Evolutionary conservation across 2,329 filamentous ascomycete species (phyloP), one percentile per base, ranked within the genome.

Genomic region (Cytospora chrysosperma): DNA sequence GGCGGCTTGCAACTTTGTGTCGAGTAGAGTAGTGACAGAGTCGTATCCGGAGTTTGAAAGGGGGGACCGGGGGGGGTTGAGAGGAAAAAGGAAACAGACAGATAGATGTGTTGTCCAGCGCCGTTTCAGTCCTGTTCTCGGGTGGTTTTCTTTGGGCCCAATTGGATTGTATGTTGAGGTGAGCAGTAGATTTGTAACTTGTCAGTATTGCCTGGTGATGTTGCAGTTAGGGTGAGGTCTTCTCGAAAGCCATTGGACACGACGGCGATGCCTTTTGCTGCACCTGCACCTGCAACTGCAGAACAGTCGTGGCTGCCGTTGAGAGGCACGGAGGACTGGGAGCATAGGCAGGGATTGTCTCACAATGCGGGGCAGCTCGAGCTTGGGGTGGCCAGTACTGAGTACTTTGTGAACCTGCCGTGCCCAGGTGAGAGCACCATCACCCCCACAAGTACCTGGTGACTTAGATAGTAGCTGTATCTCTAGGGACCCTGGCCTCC

Each of bases 301-400:
- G 63, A 63, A 56, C 58, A 64, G 65, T 66, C 65, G 65, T 66
- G 65, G 65, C 65, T 66, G 64, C 61, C 40, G 47, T 64, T 63
- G 34, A 64, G 51, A 65, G 61, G 64, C 55, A 59, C 40, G 55
- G 63, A 28, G 56, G 63, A 15, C 30, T n/a, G 24, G 30, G 43
- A 10, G 34, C 27, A n/a, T 24, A 32, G n/a, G 28, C 52, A 54
- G 52, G 52, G 52, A 24, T 54, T 13, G 49, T 27, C 51, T n/a
- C 28, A 17, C 53, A 55, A 55, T 55, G 53, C 53, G 53, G 53
- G 53, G 53, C 53, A 37, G 17, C n/a, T 47, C 32, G 32, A 34
- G 32, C 32, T 34, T 13, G 24, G 6, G 19, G n/a, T 47, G 6
- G 4, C n/a, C 9, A 9, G 19, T 47, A 47, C 37, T 8, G 17